Conservation (phyloP, 176 grass and related monocot genomes). For the Saccharum officinarum region DNA sequence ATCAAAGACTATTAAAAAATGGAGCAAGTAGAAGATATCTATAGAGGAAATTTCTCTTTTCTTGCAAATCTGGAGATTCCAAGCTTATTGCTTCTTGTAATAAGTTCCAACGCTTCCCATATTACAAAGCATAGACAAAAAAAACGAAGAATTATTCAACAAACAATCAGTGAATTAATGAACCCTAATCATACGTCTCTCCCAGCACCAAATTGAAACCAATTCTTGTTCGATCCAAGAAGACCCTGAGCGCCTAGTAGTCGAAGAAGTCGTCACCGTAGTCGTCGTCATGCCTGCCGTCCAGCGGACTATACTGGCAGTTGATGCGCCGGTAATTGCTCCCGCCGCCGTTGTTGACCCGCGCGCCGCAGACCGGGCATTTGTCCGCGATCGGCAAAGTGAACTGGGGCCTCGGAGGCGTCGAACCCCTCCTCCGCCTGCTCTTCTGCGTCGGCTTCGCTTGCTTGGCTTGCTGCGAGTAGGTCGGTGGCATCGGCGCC, state of each 20-base stretch:
- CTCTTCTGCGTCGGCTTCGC: not conserved
- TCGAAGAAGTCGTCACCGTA: constrained; percentile 6
- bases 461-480: not conserved
- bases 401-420: not conserved
- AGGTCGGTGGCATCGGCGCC: not conserved
- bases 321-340: not conserved
- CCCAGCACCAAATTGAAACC: not conserved
- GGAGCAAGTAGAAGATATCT: not conserved
- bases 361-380: not conserved
- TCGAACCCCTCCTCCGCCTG: not conserved
- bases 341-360: not conserved
- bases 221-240: not conserved
- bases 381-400: not conserved
- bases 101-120: too few relatives aligned
- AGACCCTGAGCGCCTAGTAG: not conserved
- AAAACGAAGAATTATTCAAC: not conserved
- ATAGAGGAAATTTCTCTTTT: too few relatives aligned
- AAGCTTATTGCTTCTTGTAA: not conserved
- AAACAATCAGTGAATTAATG: not conserved
- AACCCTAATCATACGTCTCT: not conserved
- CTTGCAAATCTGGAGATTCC: too few relatives aligned
- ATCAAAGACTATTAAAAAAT: not conserved
- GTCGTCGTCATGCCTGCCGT: not conserved
- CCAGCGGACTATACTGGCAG: not conserved
- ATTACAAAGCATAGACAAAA: not conserved